Base-by-base conservation (phyloP, 78 protist genomes). In the Dictyostelium capitatum region DNA sequence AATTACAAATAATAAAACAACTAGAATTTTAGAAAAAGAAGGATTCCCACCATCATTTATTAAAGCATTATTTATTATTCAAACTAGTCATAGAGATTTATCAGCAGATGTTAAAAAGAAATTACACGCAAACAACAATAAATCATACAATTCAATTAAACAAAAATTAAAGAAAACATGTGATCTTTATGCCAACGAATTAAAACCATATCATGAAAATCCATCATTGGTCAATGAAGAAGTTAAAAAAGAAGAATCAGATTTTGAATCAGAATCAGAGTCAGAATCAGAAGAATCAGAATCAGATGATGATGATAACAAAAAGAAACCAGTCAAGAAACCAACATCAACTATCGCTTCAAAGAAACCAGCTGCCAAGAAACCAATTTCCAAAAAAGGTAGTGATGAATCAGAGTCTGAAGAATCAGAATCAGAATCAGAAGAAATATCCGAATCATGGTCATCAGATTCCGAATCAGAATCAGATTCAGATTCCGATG, bases 151-250 rank as follows among this genome's bases (percentile, higher is more conserved):
- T 46, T n/a, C 91, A 23, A 41, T 96, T 56, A 80, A 46, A 46
- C 96, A 96, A 82, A 92, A 92, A 70, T 47, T 96, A 74, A 57
- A 72, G 82, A 92, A 92, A 95, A 43, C 77, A 62, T 46, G 37
- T 89, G 72, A 79, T 89, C 69, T 53, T 11, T 89, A 82, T 77
- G 93, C 83, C 54, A 64, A 28, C 6, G 81, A 83, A 30, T 43
- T 92, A 50, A 73, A 74, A 73, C 62, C 50, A 25, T 91, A 91
- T 85, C 77, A 81, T 17, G 95, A 82, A 2, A 91, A 82, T 25
- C 95, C 95, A 80, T 82, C 75, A 15, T 57, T 74, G 20, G 25
- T 54, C 17, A 74, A 54, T n/a, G 79, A 28, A 17, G 80, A 57
- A 43, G 56, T 12, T 17, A 32, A 15, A 9, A 32, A 67, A 32